Base-by-base conservation (phyloP, 2,329 filamentous ascomycete species). In the Colletotrichum lupini region DNA sequence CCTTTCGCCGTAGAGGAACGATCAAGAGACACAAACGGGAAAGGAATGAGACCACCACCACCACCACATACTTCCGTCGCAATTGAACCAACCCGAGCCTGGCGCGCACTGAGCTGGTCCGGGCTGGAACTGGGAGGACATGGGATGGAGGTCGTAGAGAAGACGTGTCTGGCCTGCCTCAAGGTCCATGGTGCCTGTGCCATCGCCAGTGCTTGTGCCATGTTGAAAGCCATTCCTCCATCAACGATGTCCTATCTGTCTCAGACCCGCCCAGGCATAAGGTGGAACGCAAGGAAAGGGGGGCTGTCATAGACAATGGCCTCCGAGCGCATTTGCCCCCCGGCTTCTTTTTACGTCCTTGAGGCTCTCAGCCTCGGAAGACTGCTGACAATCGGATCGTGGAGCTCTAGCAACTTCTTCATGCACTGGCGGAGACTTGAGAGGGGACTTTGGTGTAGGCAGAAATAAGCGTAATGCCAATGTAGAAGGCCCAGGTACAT, bases 241-340 rank as follows among this genome's bases (percentile, higher is more conserved):
- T 32, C 69, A 58, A 52, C 26, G 46, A 65, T 19, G 19, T 49
- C 42, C 42, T 56, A 32, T 58, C 16, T 73, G 67, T 73, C 67
- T 73, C 61, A 70, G 56, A 70, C 49, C 49, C 66, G 60, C 67
- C 60, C 70, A 65, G 67, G 30, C 60, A 19, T 49, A 14, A 52
- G 46, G 26, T 37, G 70, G 70, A 69, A 72, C 46, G 66, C 42
- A 42, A 22, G 35, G 53, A 46, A 64, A 58, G 58, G 70, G 67
- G 52, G 70, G 52, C 28, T 64, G 49, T 72, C 37, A 30, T 68
- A 28, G 58, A 35, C 37, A 69, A 52, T 22, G 46, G 55, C 55
- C 55, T 70, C 42, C 28, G 70, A 70, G 67, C 67, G 67, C 55
- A 37, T 56, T 53, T 24, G 32, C 66, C 37, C 42, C 22, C 53